phyloP scores from a whole-genome alignment of 768 basidiomycete genomes.

The Tricholoma bakamatsutake region DNA sequence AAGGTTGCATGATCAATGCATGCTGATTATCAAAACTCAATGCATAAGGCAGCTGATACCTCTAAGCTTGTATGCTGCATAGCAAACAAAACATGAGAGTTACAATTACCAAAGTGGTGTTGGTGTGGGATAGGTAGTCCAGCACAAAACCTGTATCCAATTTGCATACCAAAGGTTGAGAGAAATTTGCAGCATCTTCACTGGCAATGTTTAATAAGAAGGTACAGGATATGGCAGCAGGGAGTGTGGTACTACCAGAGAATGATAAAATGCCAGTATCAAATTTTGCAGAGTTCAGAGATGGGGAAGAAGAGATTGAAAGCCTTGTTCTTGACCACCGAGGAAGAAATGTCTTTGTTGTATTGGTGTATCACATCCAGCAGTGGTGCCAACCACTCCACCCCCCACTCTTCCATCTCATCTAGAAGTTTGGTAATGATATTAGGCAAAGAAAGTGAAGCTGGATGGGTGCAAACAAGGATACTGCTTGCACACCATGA shows the following conservation, averaged over 20 bases:
- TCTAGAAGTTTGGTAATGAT: neutral
- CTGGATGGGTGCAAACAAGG: constrained; percentile 9
- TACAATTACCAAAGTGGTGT: neutral
- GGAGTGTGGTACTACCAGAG: constrained; percentile 6
- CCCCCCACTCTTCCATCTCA: neutral
- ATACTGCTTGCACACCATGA: neutral
- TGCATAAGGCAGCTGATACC: constrained; percentile 18
- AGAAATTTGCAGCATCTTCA: neutral
- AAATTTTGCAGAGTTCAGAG: neutral
- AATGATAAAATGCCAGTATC: neutral
- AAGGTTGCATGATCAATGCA: constrained; percentile 17
- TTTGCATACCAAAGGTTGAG: neutral
- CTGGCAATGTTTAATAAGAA: neutral
- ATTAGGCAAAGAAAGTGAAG: neutral
- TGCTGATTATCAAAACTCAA: constrained; percentile 19
- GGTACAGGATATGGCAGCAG: neutral
- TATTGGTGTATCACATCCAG: neutral
- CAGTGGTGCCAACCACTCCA: neutral
- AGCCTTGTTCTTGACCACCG: neutral
- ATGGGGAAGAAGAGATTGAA: neutral
- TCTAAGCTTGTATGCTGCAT: constrained; percentile 16
- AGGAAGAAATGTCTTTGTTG: neutral
- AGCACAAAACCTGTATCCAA: neutral
- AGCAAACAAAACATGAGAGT: constrained; percentile 13
- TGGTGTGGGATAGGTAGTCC: neutral